A percentile compares a stretch with the other conserved stretches of the same genome.
phyloP scores from a whole-genome alignment of 2,329 filamentous ascomycete species.

The Fusarium dlaminii region DNA sequence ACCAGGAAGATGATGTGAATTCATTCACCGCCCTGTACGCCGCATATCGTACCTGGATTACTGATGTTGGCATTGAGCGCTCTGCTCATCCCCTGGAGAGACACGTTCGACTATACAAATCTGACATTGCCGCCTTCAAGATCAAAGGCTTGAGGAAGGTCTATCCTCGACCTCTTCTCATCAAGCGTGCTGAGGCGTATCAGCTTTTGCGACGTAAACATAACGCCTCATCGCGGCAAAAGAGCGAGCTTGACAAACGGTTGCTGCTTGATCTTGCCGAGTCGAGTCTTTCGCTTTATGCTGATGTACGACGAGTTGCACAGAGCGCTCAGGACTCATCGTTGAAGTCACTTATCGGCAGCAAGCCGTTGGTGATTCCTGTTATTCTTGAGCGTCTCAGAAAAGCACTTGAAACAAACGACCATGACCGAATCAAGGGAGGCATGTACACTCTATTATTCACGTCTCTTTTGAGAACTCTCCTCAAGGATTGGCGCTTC shows the following conservation, averaged over 20 bases:
- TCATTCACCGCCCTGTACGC: conserved; percentile 95
- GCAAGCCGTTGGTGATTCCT: conserved; percentile 88
- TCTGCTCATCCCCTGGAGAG: conserved; percentile 94
- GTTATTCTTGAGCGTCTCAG: conserved; percentile 83
- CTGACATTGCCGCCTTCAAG: conserved; percentile 92
- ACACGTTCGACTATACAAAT: conserved; percentile 82
- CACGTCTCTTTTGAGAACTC: conserved; percentile 86
- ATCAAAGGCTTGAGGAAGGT: conserved; percentile 91
- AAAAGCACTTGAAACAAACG: conserved; percentile 78
- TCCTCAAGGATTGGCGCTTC: conserved; percentile 93
- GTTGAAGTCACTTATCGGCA: conserved; percentile 88
- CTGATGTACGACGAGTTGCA: conserved; percentile 93
- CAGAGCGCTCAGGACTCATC: conserved; percentile 94
- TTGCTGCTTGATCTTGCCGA: conserved; percentile 88
- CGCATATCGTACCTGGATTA: conserved; percentile 95
- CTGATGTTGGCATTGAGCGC: conserved; percentile 94
- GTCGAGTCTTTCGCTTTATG: conserved; percentile 90
- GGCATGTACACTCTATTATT: conserved; percentile 91
- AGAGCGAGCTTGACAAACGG: conserved; percentile 88
- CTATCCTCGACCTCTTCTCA: conserved; percentile 90
- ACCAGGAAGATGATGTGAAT: conserved; percentile 94
- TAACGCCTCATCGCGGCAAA: conserved; percentile 87
- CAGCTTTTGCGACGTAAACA: conserved; percentile 93
- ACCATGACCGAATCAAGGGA: conserved; percentile 94
- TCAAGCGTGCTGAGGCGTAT: conserved; percentile 93